Evolutionary conservation across 345 rosid species (phyloP).

Genomic region (Euphorbia peplus): DNA sequence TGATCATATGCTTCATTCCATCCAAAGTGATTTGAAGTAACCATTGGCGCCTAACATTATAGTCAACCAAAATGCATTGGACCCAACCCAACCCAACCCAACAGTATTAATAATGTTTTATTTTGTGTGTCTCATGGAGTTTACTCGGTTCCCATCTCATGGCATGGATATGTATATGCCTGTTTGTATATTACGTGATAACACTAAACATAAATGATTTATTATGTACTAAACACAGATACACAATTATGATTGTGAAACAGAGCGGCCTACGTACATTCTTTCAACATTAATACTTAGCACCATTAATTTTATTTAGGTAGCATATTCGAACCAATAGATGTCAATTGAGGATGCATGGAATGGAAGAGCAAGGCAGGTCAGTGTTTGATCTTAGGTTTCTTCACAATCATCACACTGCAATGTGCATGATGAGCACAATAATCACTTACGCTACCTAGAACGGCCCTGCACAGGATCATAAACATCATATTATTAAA

Average conservation of each 20-base stretch:
- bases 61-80: no score
- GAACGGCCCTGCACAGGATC: slow-evolving; percentile 71
- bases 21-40: no score
- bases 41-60: no score
- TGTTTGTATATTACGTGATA: no score
- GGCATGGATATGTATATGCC: no score
- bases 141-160: no score
- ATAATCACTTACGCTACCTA: slow-evolving; percentile 94
- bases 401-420: slow-evolving; percentile 92
- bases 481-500: not conserved
- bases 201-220: not conserved
- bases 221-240: not conserved
- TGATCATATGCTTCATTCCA: no score
- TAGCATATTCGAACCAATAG: not conserved
- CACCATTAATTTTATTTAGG: not conserved
- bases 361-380: not conserved
- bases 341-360: not conserved
- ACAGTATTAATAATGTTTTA: no score
- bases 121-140: no score
- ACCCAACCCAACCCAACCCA: no score
- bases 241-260: not conserved
- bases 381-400: slow-evolving; percentile 73
- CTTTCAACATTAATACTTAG: not conserved
- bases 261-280: not conserved
- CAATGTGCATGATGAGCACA: slow-evolving; percentile 98